Conservation (phyloP, 2,329 filamentous ascomycete species). For the Blastomyces emzantsi region DNA sequence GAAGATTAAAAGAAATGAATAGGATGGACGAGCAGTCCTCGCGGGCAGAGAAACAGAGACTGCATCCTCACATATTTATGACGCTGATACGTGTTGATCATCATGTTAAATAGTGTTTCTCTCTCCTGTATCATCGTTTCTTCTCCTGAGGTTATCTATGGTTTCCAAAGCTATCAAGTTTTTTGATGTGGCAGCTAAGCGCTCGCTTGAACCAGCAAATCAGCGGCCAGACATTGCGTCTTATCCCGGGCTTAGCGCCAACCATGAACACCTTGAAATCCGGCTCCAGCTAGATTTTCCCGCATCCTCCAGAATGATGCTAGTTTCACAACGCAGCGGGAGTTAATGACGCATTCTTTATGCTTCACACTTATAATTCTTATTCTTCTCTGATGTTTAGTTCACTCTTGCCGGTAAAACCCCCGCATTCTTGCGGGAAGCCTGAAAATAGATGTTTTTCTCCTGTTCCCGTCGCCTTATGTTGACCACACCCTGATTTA, state of each 20-base stretch:
- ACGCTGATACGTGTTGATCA: background rate
- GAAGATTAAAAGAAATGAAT: background rate
- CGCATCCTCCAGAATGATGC: background rate
- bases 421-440: slow-evolving; percentile 15
- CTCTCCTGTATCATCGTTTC: background rate
- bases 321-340: background rate
- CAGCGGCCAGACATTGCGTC: background rate
- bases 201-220: slow-evolving; percentile 1
- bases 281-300: background rate
- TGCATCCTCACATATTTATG: background rate
- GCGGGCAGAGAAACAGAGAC: background rate
- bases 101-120: background rate
- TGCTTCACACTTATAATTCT: background rate
- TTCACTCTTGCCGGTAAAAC: slow-evolving; percentile 11
- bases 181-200: background rate
- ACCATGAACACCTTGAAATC: background rate
- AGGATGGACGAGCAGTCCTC: background rate
- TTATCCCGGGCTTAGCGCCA: background rate
- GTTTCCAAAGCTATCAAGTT: background rate
- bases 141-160: background rate
- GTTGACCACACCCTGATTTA: background rate
- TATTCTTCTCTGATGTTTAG: slow-evolving; percentile 15
- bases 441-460: slow-evolving; percentile 7
- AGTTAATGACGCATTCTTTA: background rate
- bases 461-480: slow-evolving; percentile 13